Evolutionary conservation across 768 basidiomycete genomes (phyloP), one percentile per base, ranked within the genome.

Genomic region (Cantharellus cinnabarinus): DNA sequence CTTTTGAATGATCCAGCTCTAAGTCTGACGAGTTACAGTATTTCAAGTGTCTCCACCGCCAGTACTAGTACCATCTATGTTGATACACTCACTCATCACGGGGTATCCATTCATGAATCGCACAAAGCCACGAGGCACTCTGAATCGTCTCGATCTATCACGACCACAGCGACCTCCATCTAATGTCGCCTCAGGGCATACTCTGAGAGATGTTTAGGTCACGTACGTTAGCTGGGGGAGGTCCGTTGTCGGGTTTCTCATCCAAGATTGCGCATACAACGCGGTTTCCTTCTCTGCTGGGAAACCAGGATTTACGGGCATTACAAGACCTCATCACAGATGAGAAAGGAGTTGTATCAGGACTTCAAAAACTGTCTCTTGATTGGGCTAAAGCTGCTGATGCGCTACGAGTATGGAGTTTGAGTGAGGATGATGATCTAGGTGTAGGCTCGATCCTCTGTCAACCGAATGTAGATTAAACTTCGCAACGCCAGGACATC

Each of bases 311-410:
- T 67, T 70, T 91, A 2, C 72, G 83, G 37, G 79, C 82, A 0
- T 72, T 95, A 4, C 90, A 95, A 67, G 89, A 91, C 66, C 75
- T 94, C 62, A 97, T 97, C 59, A 83, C 80, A 2, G 79, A 85
- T 0, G 90, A 95, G 71, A 97, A 97, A 72, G 71, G 77, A 4
- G 81, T 93, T 4, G 73, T 93, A 39, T 42, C 48, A 59, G 85
- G 82, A 40, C 63, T 85, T 48, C 82, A 82, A 65, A 81, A 75
- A 63, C 74, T 89, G 3, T 80, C 79, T 50, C 67, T 70, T 2
- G 85, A 89, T 66, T 73, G 82, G 55, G 69, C 70, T 2, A 85
- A 82, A 64, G 79, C 88, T 4, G 76, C 81, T 2, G 88, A 89
- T 63, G 78, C 84, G 0, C 68, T 90, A 57, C 75, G 79, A 55